Evolutionary conservation across 1,284 basidiomycete species (phyloP).

Genomic region (Lentinula novae-zelandiae): DNA sequence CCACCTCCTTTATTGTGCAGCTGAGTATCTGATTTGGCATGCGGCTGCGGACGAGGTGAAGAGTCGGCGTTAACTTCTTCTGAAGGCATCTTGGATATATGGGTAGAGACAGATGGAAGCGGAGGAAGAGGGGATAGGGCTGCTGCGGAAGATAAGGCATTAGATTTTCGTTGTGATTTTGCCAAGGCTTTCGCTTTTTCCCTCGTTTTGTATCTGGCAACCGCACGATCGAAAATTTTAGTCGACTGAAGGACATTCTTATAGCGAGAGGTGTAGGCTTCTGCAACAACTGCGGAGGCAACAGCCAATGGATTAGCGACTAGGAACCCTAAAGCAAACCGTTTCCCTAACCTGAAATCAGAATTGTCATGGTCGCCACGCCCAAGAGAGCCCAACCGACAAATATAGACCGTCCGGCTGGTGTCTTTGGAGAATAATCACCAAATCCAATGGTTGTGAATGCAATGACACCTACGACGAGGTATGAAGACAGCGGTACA

Average conservation of each 20-base stretch:
- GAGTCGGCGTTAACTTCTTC: not conserved
- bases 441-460: conserved; percentile 73
- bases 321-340: not conserved
- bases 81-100: not conserved
- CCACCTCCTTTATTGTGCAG: not conserved
- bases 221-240: conserved; percentile 40
- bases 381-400: conserved; percentile 80
- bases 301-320: not conserved
- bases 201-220: conserved; percentile 36
- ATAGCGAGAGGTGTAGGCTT: conserved; percentile 56
- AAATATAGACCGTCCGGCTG: conserved; percentile 74
- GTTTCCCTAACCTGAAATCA: conserved; percentile 51
- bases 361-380: conserved; percentile 71
- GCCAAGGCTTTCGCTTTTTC: not conserved
- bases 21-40: not conserved
- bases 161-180: not conserved
- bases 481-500: not conserved
- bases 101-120: not conserved
- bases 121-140: conserved; percentile 7
- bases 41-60: not conserved
- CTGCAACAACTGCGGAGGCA: conserved; percentile 48
- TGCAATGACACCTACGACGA: conserved; percentile 47
- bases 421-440: conserved; percentile 57
- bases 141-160: not conserved
- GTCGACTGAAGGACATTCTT: conserved; percentile 44